Percentiles rank a stretch among this genome's conserved stretches.
Conservation (phyloP, 2,329 filamentous ascomycete species). For the Penicillium sp. region DNA sequence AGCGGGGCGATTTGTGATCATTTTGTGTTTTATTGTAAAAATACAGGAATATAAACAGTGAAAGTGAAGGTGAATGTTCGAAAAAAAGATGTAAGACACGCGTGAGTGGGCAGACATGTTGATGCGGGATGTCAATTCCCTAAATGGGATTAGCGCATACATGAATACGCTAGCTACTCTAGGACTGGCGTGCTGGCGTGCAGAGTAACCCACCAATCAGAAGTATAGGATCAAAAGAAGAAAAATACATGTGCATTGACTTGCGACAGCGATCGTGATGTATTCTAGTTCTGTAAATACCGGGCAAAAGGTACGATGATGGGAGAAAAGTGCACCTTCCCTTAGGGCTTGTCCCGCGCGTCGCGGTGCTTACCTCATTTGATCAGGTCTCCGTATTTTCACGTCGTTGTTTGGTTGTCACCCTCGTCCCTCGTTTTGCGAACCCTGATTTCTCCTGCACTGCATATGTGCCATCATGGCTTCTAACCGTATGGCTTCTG, state of each 20-base stretch:
- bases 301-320: neutral
- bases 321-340: no score
- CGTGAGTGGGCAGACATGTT: neutral
- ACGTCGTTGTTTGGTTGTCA: neutral
- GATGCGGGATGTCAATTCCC: neutral
- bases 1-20: constrained; percentile 33
- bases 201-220: neutral
- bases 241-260: neutral
- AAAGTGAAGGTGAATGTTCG: neutral
- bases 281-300: neutral
- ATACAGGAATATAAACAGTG: neutral
- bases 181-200: neutral
- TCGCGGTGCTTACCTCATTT: neutral
- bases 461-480: neutral
- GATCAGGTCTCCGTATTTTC: neutral
- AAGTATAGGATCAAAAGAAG: neutral
- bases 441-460: neutral
- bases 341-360: no score
- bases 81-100: neutral
- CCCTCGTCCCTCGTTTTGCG: neutral
- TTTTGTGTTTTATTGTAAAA: neutral
- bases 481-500: neutral
- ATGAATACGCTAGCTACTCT: neutral
- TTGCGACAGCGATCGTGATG: neutral
- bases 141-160: neutral